Conservation (phyloP, 768 basidiomycete species). For the Kondoa subrosea region DNA sequence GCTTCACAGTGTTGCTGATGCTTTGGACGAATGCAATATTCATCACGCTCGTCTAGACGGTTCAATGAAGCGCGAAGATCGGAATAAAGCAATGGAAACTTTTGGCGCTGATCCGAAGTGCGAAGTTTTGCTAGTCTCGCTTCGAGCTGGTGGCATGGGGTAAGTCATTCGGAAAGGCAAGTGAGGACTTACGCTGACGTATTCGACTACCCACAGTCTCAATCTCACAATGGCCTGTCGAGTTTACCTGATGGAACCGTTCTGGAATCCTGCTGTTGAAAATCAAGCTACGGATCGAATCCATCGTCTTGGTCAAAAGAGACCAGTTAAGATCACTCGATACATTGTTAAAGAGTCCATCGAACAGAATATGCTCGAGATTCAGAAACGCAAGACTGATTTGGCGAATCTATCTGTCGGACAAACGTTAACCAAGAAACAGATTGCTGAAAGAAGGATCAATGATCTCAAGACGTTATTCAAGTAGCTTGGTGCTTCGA, state of each 20-base stretch:
- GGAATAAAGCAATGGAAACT: conserved; percentile 76
- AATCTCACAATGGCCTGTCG: conserved; percentile 88
- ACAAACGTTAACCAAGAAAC: conserved; percentile 68
- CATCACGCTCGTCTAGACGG: conserved; percentile 85
- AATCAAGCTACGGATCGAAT: conserved; percentile 49
- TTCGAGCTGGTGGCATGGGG: conserved; percentile 89
- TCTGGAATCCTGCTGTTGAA: conserved; percentile 24
- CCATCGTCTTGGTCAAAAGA: conserved; percentile 87
- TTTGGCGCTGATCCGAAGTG: conserved; percentile 75
- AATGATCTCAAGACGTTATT: conserved; percentile 46
- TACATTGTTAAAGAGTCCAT: conserved; percentile 88
- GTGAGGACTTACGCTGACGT: not conserved
- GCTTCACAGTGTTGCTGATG: conserved; percentile 28
- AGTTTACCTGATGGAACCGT: conserved; percentile 60
- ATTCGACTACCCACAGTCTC: conserved; percentile 36
- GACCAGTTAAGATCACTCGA: conserved; percentile 78
- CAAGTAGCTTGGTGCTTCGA: too few species aligned
- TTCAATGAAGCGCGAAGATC: conserved; percentile 92
- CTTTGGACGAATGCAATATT: conserved; percentile 70
- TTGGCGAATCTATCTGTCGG: conserved; percentile 62
- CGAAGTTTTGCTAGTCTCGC: conserved; percentile 85
- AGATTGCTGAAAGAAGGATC: conserved; percentile 68
- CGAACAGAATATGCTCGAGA: conserved; percentile 76
- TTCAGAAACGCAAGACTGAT: conserved; percentile 85
- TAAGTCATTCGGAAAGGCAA: conserved; percentile 3